Evolutionary conservation across 176 grass and related monocot species (phyloP).

Genomic region (Aechmea fasciata): DNA sequence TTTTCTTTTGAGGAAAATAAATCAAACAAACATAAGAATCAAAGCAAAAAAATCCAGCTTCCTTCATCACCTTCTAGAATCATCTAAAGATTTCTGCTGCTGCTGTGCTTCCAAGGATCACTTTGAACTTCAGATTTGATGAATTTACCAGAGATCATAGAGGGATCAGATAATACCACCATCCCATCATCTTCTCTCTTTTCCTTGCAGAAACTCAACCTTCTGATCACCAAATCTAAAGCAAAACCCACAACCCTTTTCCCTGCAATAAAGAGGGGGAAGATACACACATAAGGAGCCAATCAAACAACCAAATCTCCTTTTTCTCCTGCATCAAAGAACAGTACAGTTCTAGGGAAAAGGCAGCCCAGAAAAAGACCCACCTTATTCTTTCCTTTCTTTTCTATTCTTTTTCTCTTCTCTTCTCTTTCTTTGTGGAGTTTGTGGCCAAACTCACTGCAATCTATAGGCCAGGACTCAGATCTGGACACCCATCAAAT

Average conservation of each 20-base stretch:
- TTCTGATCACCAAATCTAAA: neutral
- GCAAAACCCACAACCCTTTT: neutral
- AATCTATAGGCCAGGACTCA: neutral
- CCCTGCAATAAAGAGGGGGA: neutral
- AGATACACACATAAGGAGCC: neutral
- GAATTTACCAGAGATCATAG: neutral
- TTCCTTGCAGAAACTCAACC: no score
- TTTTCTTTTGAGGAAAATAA: no score
- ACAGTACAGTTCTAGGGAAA: neutral
- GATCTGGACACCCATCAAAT: constrained; percentile 1
- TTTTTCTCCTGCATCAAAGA: neutral
- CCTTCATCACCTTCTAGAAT: neutral
- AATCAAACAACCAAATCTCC: neutral
- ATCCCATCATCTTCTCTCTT: neutral
- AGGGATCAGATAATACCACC: neutral
- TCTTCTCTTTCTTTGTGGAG: no score
- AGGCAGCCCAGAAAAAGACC: neutral
- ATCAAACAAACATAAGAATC: neutral
- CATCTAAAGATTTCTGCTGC: neutral
- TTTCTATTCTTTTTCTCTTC: no score
- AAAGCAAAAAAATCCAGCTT: neutral
- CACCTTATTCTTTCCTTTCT: neutral
- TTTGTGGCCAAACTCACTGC: no score
- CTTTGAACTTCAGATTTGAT: neutral
- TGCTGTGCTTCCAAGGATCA: neutral